Evolutionary conservation across 2,329 filamentous ascomycete species (phyloP), one percentile per base, ranked within the genome.

Genomic region (Aschersonia sp.): DNA sequence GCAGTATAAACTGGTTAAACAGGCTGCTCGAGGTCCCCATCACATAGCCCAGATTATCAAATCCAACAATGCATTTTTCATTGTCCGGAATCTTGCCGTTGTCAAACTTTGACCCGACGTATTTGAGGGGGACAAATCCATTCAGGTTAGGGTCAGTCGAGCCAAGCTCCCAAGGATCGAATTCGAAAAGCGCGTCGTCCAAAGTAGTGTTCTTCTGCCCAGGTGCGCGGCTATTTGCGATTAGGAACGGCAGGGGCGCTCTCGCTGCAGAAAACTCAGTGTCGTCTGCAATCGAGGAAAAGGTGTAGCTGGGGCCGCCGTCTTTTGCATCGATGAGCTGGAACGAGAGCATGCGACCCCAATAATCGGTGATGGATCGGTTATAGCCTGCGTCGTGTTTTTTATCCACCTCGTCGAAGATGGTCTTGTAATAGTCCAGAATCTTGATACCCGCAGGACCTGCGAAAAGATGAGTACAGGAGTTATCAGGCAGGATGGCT

Each of bases 301-400:
- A 94, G 4, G 88, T 95, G 58, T 83, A 88, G 12, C 70, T 72
- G 10, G 83, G 78, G 0, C 86, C 88, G 39, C 88, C 89, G 51
- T 84, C 66, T 1, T 72, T 73, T 5, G 77, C 83, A 59, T 90
- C 84, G 59, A 95, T 76, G 44, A 95, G 74, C 66, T 95, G 88
- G 64, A 83, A 94, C 1, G 82, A 82, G n/a, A 95, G 72, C 44
- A 85, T 85, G 49, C 88, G 83, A 31, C 85, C 86, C 83, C 88
- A 94, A 62, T 87, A 94, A 66, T 95, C 88, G 0, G 88, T 95
- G 48, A 95, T 72, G 6, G 85, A 84, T 5, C 76, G 77, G 35
- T 69, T 59, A 52, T 62, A 70, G 11, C 66, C 67, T 9, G 63
- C 64, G n/a, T 64, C 56, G 29, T 60, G 56, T 59, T 70, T 70